A percentile compares a stretch with the other conserved stretches of the same genome.
Evolutionary conservation across 2,329 filamentous ascomycete genomes (phyloP).

Genomic region (Hypoxylon sp.): DNA sequence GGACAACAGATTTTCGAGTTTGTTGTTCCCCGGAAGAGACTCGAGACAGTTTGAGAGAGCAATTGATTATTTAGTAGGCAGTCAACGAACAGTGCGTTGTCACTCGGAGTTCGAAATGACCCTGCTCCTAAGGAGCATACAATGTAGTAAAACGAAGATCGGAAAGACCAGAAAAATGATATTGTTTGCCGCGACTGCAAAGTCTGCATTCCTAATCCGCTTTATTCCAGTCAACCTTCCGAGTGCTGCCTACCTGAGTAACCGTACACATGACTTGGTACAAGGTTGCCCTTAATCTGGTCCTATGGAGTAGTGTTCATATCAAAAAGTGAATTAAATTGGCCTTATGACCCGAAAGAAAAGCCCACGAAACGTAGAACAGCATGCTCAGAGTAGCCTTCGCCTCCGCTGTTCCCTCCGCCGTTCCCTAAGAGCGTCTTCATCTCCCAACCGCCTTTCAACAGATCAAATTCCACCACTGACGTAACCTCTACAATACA

Average conservation of each 20-base stretch:
- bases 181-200: conserved; percentile 6
- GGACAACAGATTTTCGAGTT: background rate
- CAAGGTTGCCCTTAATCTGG: background rate
- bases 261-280: background rate
- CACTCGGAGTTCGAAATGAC: background rate
- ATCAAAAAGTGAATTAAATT: background rate
- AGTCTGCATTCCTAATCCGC: background rate
- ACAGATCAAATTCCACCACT: background rate
- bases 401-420: too few relatives aligned
- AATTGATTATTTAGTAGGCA: conserved; percentile 1
- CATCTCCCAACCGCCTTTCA: background rate
- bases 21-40: background rate
- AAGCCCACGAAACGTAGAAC: background rate
- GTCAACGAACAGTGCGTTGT: conserved; percentile 14
- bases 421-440: background rate
- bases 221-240: conserved; percentile 7
- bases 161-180: background rate
- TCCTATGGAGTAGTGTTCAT: background rate
- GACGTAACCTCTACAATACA: background rate
- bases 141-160: background rate
- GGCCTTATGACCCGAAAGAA: background rate
- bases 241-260: conserved; percentile 3
- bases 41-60: background rate
- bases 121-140: background rate
- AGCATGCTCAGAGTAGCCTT: background rate